Evolutionary conservation across 2,329 filamentous ascomycete species (phyloP).

Genomic region (Trichocomaceae sp.): DNA sequence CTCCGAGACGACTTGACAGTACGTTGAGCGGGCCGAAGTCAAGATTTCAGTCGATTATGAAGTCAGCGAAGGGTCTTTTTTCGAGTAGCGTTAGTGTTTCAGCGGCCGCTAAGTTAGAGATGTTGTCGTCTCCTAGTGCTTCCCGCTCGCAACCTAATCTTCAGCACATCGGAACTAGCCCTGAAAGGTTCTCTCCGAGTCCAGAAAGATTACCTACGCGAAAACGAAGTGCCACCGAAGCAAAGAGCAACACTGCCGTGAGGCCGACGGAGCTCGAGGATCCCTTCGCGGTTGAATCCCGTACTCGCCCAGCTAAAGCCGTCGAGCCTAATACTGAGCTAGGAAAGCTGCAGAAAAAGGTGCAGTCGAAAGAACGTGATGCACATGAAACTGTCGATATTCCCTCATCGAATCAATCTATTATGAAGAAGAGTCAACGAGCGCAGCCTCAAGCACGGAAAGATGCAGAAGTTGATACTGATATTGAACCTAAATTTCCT

Average conservation of each 20-base stretch:
- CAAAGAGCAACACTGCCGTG: constrained; percentile 31
- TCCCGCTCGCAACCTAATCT: constrained; percentile 24
- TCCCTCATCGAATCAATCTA: constrained; percentile 15
- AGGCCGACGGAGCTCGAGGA: constrained; percentile 21
- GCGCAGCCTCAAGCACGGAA: constrained; percentile 24
- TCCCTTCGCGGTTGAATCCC: constrained; percentile 21
- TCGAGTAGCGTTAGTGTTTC: constrained; percentile 62
- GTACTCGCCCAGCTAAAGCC: constrained; percentile 26
- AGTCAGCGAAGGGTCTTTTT: constrained; percentile 78
- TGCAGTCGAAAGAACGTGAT: constrained; percentile 23
- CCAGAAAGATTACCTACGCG: constrained; percentile 21
- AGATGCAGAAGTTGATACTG: constrained; percentile 25
- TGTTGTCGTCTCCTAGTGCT: constrained; percentile 38
- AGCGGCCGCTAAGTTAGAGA: constrained; percentile 53
- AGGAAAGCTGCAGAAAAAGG: constrained; percentile 12
- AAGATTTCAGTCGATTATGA: constrained; percentile 83
- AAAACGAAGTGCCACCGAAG: constrained; percentile 55
- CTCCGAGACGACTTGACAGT: constrained; percentile 60
- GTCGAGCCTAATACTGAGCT: constrained; percentile 22
- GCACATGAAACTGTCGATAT: constrained; percentile 20
- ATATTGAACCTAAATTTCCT: constrained; percentile 23
- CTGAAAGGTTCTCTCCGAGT: constrained; percentile 18
- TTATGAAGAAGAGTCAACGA: constrained; percentile 23
- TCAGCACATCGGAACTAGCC: constrained; percentile 16
- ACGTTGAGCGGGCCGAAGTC: constrained; percentile 88